A percentile compares a stretch with the other conserved stretches of the same genome.
These are phyloP conservation scores for Vigna trinervia DNA, from an alignment of 306 rosid species.

Conservation along the genomic window DNA sequence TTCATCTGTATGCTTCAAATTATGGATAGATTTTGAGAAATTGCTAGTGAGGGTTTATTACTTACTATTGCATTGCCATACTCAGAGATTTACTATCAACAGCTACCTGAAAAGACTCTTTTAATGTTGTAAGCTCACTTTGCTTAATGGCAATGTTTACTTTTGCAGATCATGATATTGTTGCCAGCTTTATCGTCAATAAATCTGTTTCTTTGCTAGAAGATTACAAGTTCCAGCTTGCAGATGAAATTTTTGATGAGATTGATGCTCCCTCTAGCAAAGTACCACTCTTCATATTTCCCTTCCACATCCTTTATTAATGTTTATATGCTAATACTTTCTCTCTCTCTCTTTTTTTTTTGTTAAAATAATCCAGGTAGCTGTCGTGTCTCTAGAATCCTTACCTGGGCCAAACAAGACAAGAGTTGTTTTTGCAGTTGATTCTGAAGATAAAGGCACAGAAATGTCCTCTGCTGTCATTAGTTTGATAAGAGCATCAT, in stretches of 20 bases:
- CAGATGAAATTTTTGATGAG: slow-evolving; percentile 68
- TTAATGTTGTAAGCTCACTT: slow-evolving; percentile 21
- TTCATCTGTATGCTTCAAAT: background rate
- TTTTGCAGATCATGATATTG: slow-evolving; percentile 74
- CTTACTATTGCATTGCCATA: slow-evolving; percentile 31
- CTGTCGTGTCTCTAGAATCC: slow-evolving; percentile 64
- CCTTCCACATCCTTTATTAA: slow-evolving; percentile 13
- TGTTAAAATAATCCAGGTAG: slow-evolving; percentile 62
- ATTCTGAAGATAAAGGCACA: slow-evolving; percentile 56
- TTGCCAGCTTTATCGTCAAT: slow-evolving; percentile 69
- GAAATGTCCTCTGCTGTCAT: slow-evolving; percentile 55
- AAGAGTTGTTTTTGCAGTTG: slow-evolving; percentile 71
- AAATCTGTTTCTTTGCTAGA: slow-evolving; percentile 67
- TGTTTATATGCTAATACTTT: slow-evolving; percentile 37
- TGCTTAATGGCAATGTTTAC: slow-evolving; percentile 26
- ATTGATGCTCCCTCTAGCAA: slow-evolving; percentile 60
- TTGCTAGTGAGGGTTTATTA: background rate
- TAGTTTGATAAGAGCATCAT: slow-evolving; percentile 65
- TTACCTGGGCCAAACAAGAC: slow-evolving; percentile 59
- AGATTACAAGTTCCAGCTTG: slow-evolving; percentile 66
- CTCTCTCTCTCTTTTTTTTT: background rate
- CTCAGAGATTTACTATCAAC: slow-evolving; percentile 12
- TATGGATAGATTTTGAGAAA: slow-evolving; percentile 15
- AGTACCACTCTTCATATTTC: slow-evolving; percentile 51
- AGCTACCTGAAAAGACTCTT: slow-evolving; percentile 5